These are phyloP conservation scores for Sedum album DNA, from an alignment of 164 flowering plant genomes.

Conservation along the genomic window DNA sequence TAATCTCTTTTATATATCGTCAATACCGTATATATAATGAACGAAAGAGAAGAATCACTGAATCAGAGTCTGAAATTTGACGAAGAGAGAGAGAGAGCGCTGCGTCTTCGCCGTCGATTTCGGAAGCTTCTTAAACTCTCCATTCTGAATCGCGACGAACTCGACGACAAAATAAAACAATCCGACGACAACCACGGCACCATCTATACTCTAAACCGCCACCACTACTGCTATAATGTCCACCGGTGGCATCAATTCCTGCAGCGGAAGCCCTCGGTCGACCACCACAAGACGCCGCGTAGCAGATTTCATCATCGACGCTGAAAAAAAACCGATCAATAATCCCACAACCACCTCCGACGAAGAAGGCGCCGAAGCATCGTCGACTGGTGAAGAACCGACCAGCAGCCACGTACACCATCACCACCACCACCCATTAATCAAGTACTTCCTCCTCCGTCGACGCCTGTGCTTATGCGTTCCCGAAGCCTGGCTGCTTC, in stretches of 20 bases:
- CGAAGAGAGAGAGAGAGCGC: neutral
- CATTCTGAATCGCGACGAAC: neutral
- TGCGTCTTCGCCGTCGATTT: too few relatives aligned
- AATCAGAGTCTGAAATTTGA: neutral
- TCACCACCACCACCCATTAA: neutral
- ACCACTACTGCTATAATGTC: neutral
- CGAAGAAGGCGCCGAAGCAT: neutral
- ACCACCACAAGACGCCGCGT: slow-evolving; percentile 4
- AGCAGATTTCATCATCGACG: neutral
- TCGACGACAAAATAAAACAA: neutral
- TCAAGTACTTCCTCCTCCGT: neutral
- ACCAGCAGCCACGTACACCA: neutral
- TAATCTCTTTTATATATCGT: neutral
- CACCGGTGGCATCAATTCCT: neutral
- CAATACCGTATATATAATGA: neutral
- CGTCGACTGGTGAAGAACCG: neutral
- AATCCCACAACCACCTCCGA: neutral
- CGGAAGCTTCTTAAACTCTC: neutral
- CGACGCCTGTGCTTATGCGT: neutral
- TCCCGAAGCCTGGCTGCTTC: neutral
- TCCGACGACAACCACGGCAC: too few relatives aligned
- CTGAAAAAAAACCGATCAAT: neutral
- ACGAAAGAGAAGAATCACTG: neutral
- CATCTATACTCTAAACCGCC: neutral
- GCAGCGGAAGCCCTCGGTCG: slow-evolving; percentile 6